phyloP scores from a whole-genome alignment of 257 asterid species.

The Solanum microdontum region DNA sequence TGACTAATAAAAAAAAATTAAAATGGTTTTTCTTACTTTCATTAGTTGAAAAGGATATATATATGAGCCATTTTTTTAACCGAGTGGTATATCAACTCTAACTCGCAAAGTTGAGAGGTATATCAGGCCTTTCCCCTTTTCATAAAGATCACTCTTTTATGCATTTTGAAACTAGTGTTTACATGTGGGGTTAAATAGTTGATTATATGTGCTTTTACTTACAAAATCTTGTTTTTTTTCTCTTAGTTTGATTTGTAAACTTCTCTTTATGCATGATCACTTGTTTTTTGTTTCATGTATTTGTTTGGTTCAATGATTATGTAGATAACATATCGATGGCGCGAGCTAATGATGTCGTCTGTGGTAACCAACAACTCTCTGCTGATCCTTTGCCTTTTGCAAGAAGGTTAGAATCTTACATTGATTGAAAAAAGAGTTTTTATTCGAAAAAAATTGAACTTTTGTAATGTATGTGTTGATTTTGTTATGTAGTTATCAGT shows the following conservation, averaged over 20 bases:
- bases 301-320: not conserved
- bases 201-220: not conserved
- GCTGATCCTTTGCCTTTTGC: slow-evolving; percentile 36
- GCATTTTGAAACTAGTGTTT: not conserved
- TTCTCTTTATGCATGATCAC: not conserved
- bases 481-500: slow-evolving; percentile 46
- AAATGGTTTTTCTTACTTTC: too few species aligned
- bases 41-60: too few species aligned
- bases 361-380: slow-evolving; percentile 13
- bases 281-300: too few species aligned
- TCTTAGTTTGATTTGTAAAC: not conserved
- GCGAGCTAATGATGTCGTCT: slow-evolving; percentile 12
- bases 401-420: slow-evolving; percentile 27
- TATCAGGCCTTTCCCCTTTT: too few species aligned
- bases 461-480: not conserved
- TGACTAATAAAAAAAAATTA: too few species aligned
- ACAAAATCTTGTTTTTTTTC: not conserved
- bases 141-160: too few species aligned
- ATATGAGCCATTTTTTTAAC: too few species aligned
- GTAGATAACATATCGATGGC: not conserved
- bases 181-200: not conserved
- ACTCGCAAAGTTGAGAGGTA: too few species aligned
- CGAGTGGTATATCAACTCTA: too few species aligned
- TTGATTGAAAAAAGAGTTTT: not conserved
- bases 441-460: not conserved